phyloP scores from a whole-genome alignment of 73 alveolate genomes.

The Stentor roeselii region DNA sequence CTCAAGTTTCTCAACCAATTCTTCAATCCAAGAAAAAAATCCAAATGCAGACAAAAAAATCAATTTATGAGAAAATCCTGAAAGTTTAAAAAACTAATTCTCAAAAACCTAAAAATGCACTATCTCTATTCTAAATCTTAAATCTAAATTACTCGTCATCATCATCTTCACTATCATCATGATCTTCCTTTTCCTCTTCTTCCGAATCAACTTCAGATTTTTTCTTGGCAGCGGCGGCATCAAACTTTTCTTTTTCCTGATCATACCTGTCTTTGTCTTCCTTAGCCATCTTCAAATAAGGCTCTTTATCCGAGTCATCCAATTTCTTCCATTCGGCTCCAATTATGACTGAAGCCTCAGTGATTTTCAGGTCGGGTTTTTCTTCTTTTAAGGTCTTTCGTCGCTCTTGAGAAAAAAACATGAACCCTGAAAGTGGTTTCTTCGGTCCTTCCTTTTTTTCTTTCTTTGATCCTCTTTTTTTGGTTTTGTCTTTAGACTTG shows the following conservation, averaged over 20 bases:
- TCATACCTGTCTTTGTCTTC: not conserved
- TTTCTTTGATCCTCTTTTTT: not conserved
- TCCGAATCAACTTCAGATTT: too few relatives aligned
- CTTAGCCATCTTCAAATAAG: not conserved
- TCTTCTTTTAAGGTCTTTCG: not conserved
- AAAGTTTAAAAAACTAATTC: too few relatives aligned
- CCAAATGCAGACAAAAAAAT: too few relatives aligned
- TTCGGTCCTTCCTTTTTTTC: not conserved
- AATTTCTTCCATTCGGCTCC: not conserved
- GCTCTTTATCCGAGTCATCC: not conserved
- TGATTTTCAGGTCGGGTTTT: not conserved
- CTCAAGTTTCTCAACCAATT: too few relatives aligned
- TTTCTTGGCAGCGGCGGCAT: not conserved
- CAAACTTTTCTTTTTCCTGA: not conserved
- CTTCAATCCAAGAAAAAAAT: too few relatives aligned
- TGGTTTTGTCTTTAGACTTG: too few relatives aligned
- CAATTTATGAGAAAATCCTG: too few relatives aligned
- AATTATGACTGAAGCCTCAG: not conserved
- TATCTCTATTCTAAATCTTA: too few relatives aligned
- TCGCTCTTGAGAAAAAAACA: not conserved
- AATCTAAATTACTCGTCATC: too few relatives aligned
- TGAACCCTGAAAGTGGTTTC: not conserved
- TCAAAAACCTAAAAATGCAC: too few relatives aligned
- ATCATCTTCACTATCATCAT: too few relatives aligned
- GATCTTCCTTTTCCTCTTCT: too few relatives aligned